Evolutionary conservation across 1,284 basidiomycete species (phyloP).

Genomic region (Tilletia walkeri): DNA sequence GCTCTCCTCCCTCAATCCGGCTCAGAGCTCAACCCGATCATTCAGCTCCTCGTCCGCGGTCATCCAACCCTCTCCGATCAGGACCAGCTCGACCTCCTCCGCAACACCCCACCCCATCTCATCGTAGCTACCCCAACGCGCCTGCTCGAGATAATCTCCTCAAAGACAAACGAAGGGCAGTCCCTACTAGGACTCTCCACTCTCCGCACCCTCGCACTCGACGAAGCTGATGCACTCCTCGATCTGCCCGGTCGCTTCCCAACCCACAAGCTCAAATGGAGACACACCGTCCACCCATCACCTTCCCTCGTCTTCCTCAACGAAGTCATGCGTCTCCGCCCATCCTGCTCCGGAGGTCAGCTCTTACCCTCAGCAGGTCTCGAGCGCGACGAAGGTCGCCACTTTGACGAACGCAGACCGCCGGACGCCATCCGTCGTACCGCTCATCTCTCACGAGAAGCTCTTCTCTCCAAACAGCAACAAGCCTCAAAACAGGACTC

Average conservation of each 20-base stretch:
- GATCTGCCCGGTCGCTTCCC: slow-evolving; percentile 51
- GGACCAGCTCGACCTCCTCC: slow-evolving; percentile 36
- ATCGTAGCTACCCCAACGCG: slow-evolving; percentile 50
- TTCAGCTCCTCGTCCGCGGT: slow-evolving; percentile 43
- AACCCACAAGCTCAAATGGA: slow-evolving; percentile 45
- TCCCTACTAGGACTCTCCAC: slow-evolving; percentile 42
- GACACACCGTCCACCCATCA: slow-evolving; percentile 45
- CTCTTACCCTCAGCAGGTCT: slow-evolving; percentile 39
- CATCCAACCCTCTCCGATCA: slow-evolving; percentile 25
- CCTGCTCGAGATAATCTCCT: slow-evolving; percentile 34
- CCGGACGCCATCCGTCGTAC: slow-evolving; percentile 22
- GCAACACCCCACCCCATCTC: slow-evolving; percentile 41
- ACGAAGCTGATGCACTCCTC: slow-evolving; percentile 52
- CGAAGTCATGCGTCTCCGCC: slow-evolving; percentile 38
- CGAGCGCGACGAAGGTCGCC: slow-evolving; percentile 36
- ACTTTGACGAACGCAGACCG: slow-evolving; percentile 34
- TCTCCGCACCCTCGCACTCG: slow-evolving; percentile 45
- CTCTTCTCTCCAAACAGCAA: slow-evolving; percentile 35
- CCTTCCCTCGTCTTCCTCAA: slow-evolving; percentile 45
- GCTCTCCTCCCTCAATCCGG: slow-evolving; percentile 35
- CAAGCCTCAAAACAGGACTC: slow-evolving; percentile 23
- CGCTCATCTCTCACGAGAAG: slow-evolving; percentile 22
- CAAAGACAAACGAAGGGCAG: slow-evolving; percentile 29
- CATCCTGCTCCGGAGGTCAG: slow-evolving; percentile 47
- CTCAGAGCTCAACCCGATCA: slow-evolving; percentile 39